phyloP scores from a whole-genome alignment of 495 filamentous ascomycete genomes.

The Parachaetomium inaequale region DNA sequence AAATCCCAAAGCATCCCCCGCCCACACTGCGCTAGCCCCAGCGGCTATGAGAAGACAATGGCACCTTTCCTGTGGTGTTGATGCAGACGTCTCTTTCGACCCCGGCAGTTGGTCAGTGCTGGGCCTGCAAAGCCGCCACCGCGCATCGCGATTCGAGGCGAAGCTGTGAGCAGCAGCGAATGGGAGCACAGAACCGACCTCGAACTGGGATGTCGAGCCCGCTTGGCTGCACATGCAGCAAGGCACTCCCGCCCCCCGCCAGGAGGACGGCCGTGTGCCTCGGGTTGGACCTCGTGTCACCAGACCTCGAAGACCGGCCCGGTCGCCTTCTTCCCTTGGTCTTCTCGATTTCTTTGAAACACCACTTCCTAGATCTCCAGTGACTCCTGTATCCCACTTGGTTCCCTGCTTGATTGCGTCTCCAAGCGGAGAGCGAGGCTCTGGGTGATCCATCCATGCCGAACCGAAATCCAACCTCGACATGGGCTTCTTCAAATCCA shows the following conservation, averaged over 20 bases:
- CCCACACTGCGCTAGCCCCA: not conserved
- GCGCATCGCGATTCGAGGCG: constrained; percentile 31
- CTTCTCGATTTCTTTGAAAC: not conserved
- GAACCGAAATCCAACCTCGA: constrained; percentile 12
- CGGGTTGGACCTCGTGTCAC: constrained; percentile 9
- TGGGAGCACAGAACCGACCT: constrained; percentile 27
- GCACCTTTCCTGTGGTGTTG: not conserved
- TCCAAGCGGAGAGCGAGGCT: not conserved
- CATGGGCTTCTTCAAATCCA: constrained; percentile 47
- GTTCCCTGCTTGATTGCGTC: not conserved
- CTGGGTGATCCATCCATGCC: constrained; percentile 13
- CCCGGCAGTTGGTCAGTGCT: not conserved
- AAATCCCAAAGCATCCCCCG: not conserved
- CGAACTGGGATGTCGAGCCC: constrained; percentile 22
- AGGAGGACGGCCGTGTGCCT: constrained; percentile 13
- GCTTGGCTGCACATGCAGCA: constrained; percentile 37
- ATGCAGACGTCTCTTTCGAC: not conserved
- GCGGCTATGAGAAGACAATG: constrained; percentile 9
- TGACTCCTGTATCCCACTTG: not conserved
- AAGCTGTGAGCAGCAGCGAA: constrained; percentile 33
- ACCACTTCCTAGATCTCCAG: not conserved
- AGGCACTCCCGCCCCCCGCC: constrained; percentile 39
- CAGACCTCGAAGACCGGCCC: not conserved
- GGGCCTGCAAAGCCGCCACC: constrained; percentile 20
- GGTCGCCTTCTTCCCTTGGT: not conserved